phyloP scores from a whole-genome alignment of 2,329 filamentous ascomycete genomes.

The Metarhizium rileyi region DNA sequence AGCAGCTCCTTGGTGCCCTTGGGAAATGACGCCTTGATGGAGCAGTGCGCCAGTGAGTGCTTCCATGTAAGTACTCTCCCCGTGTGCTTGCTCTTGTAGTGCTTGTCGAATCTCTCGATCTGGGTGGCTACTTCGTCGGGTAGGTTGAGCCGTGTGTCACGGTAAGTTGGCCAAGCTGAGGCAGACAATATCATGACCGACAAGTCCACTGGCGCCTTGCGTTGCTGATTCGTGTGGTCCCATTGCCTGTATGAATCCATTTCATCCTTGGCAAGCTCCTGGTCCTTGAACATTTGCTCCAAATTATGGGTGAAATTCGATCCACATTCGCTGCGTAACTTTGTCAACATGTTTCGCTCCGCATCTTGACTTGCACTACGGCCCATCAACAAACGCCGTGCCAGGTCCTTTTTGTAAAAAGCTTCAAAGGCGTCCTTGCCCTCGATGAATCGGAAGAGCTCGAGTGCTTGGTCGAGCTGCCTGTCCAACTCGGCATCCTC shows the following conservation, averaged over 20 bases:
- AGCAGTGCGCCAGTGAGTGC: constrained; percentile 83
- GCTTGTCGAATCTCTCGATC: constrained; percentile 69
- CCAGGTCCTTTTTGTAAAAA: constrained; percentile 97
- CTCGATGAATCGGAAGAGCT: constrained; percentile 93
- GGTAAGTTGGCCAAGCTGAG: constrained; percentile 87
- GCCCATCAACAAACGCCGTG: constrained; percentile 79
- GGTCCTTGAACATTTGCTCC: constrained; percentile 99
- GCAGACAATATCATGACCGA: constrained; percentile 85
- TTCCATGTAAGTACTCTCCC: constrained; percentile 86
- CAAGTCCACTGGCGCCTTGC: constrained; percentile 47
- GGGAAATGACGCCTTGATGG: constrained; percentile 70
- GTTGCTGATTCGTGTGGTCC: constrained; percentile 40
- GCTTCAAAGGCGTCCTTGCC: constrained; percentile 97
- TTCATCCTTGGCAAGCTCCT: constrained; percentile 85
- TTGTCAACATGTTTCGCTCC: constrained; percentile 88
- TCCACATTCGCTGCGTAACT: constrained; percentile 87
- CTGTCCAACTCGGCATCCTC: constrained; percentile 88
- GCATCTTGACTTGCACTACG: constrained; percentile 90
- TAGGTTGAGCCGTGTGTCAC: constrained; percentile 61
- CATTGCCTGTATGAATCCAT: constrained; percentile 78
- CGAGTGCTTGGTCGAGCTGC: constrained; percentile 84
- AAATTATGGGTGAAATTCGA: constrained; percentile 92
- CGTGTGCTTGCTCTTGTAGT: constrained; percentile 84
- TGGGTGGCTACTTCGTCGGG: constrained; percentile 67
- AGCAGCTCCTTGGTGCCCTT: constrained; percentile 79